Evolutionary conservation across 805 yeast species (phyloP).

Genomic region (Candida gorgasii): DNA sequence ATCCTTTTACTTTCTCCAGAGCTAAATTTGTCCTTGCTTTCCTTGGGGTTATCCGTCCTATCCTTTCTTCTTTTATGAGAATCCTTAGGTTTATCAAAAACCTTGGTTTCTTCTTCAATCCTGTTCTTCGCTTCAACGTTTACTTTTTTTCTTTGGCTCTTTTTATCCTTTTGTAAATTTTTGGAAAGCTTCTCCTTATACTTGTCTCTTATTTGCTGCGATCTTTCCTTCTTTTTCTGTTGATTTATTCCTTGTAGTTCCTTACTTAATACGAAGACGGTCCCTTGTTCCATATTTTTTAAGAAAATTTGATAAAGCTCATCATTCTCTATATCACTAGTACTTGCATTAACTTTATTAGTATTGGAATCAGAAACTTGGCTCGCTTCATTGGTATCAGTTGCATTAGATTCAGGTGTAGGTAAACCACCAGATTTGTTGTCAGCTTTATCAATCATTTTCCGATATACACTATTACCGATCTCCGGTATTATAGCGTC

Average conservation of each 20-base stretch:
- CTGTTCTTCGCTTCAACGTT: not conserved
- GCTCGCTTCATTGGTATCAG: not conserved
- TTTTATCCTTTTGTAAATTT: conserved; percentile 6
- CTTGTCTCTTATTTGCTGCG: conserved; percentile 3
- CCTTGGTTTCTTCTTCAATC: conserved; percentile 7
- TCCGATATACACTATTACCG: conserved; percentile 27
- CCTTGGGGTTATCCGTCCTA: conserved; percentile 11
- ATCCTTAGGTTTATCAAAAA: not conserved
- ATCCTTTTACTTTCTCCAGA: no score
- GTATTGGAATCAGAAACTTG: not conserved
- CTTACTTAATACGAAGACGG: conserved; percentile 1
- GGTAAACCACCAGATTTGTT: conserved; percentile 11
- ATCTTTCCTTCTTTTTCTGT: conserved; percentile 5
- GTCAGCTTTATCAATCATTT: conserved; percentile 7
- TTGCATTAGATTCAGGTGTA: not conserved
- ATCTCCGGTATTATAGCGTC: conserved; percentile 35
- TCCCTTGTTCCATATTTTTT: conserved; percentile 5
- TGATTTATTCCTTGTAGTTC: conserved; percentile 1
- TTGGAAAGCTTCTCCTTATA: conserved; percentile 4
- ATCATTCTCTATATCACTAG: conserved; percentile 7
- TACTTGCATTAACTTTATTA: not conserved
- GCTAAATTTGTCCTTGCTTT: conserved; percentile 7
- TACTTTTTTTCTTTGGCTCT: conserved; percentile 3
- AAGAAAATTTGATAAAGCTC: conserved; percentile 9
- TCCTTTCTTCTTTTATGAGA: conserved; percentile 2